Evolutionary conservation across 169 alveolate species (phyloP).

Genomic region (Sarcocystis neurona): DNA sequence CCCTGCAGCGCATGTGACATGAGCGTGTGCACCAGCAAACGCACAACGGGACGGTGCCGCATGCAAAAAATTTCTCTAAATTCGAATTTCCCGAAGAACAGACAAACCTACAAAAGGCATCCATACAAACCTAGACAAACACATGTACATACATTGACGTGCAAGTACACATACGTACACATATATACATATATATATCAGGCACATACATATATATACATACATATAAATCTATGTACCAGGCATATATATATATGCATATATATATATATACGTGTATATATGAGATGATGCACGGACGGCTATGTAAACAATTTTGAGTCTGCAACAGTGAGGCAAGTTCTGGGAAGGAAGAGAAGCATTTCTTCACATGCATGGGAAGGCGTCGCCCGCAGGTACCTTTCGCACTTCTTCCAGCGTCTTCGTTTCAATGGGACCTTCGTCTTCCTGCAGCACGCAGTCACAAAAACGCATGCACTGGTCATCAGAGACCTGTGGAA

Average conservation of each 20-base stretch:
- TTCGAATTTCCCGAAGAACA: too few relatives aligned
- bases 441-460: not conserved
- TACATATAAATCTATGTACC: not conserved
- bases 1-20: too few relatives aligned
- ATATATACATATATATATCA: too few relatives aligned
- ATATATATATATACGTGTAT: not conserved
- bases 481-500: not conserved
- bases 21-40: too few relatives aligned
- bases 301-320: too few relatives aligned
- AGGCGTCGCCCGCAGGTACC: constrained; percentile 3
- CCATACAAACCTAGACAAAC: too few relatives aligned
- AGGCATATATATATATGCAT: not conserved
- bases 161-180: too few relatives aligned
- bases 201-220: not conserved
- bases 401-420: constrained; percentile 47
- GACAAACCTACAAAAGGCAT: too few relatives aligned
- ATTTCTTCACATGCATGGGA: not conserved
- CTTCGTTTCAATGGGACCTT: constrained; percentile 62
- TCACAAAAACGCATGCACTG: not conserved
- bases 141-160: too few relatives aligned
- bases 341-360: not conserved
- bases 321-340: not conserved
- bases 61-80: too few relatives aligned
- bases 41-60: too few relatives aligned
- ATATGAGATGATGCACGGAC: not conserved